phyloP scores from a whole-genome alignment of 225 moss, liverwort and hornwort genomes.

The Ulota crispa region DNA sequence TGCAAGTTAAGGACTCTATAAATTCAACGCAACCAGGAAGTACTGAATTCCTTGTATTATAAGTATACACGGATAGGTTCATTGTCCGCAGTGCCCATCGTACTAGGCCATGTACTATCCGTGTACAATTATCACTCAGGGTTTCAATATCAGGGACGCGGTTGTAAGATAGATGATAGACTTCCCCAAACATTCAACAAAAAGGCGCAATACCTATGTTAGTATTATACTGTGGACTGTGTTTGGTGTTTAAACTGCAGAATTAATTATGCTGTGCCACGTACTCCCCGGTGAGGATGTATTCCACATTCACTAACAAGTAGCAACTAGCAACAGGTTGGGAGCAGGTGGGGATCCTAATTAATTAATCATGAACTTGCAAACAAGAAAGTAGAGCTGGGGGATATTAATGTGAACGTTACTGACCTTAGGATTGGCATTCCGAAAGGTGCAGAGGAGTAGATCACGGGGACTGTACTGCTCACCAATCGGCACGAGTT shows the following conservation, averaged over 20 bases:
- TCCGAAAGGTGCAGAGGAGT: constrained; percentile 53
- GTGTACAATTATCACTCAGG: too few species aligned
- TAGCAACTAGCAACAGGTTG: not conserved
- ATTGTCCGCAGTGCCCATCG: too few species aligned
- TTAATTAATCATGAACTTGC: not conserved
- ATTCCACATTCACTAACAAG: not conserved
- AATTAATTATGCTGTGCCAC: not conserved
- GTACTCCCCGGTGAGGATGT: too few species aligned
- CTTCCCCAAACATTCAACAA: not conserved
- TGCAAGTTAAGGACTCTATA: too few species aligned
- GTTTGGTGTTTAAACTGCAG: not conserved
- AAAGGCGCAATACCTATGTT: not conserved
- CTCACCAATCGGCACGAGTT: constrained; percentile 37
- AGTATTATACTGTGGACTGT: not conserved
- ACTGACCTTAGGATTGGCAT: constrained; percentile 63
- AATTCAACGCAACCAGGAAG: too few species aligned
- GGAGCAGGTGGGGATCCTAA: too few species aligned
- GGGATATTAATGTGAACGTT: not conserved
- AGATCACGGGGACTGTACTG: constrained; percentile 56
- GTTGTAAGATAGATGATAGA: not conserved
- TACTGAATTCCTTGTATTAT: too few species aligned
- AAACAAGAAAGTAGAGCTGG: too few species aligned
- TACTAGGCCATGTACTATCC: too few species aligned
- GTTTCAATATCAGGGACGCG: not conserved
- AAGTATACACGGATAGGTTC: too few species aligned